Conservation (phyloP, 2,329 filamentous ascomycete species). For the Cytospora chrysosperma region DNA sequence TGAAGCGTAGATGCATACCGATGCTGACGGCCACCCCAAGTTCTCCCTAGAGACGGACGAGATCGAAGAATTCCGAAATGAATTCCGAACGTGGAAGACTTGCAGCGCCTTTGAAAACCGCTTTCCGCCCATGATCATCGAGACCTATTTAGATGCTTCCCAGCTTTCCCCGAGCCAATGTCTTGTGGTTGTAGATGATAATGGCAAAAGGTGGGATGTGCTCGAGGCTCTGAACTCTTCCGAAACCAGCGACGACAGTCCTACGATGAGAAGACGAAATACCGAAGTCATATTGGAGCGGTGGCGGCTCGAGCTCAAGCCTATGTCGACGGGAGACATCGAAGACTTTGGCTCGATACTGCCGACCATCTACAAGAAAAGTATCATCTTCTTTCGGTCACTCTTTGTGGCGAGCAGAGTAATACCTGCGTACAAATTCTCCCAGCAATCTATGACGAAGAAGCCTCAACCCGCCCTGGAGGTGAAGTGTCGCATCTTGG, state of each 20-base stretch:
- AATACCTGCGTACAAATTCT: conserved; percentile 83
- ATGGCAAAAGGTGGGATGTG: conserved; percentile 91
- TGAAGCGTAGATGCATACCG: background rate
- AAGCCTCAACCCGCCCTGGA: conserved; percentile 66
- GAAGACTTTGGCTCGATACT: conserved; percentile 64
- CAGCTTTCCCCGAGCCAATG: conserved; percentile 80
- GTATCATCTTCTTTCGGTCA: conserved; percentile 89
- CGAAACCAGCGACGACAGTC: conserved; percentile 49
- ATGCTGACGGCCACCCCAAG: conserved; percentile 45
- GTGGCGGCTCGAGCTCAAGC: conserved; percentile 83
- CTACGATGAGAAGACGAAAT: conserved; percentile 44
- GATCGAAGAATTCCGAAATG: conserved; percentile 80
- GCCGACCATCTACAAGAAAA: conserved; percentile 94
- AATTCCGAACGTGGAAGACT: conserved; percentile 77
- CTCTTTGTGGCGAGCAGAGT: conserved; percentile 81
- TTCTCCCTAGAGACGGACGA: conserved; percentile 96
- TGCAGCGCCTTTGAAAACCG: conserved; percentile 74
- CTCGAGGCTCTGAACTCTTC: conserved; percentile 74
- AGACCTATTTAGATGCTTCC: conserved; percentile 82
- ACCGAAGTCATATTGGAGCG: conserved; percentile 84
- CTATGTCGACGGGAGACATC: conserved; percentile 45
- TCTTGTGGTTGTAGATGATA: conserved; percentile 82
- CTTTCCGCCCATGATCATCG: conserved; percentile 83
- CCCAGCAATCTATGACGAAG: conserved; percentile 69
- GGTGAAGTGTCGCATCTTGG: conserved; percentile 76